Conservation (phyloP, 139 green algal species). For the Zygnema circumcarinatum region DNA sequence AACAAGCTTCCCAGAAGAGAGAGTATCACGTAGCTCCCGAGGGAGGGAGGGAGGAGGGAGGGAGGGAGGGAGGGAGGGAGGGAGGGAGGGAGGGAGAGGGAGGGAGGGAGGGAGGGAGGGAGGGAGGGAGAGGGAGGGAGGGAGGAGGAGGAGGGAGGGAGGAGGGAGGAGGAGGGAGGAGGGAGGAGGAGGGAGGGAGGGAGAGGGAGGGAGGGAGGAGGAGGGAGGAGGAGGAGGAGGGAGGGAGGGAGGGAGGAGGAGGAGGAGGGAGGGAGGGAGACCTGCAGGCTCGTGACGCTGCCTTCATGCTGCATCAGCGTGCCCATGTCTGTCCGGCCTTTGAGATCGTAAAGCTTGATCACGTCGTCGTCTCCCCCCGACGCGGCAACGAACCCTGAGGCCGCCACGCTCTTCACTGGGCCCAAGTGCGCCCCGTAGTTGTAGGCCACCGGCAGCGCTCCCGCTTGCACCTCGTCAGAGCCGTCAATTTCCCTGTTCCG, state of each 20-base stretch:
- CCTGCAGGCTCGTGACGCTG: conserved; percentile 37
- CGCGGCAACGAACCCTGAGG: conserved; percentile 3
- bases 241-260: not conserved
- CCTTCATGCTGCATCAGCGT: conserved; percentile 48
- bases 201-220: not conserved
- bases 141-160: not conserved
- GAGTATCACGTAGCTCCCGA: not conserved
- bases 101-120: not conserved
- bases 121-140: not conserved
- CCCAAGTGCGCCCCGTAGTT: conserved; percentile 37
- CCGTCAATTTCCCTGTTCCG: too few species aligned
- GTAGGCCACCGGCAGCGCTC: too few species aligned
- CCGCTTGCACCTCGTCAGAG: too few species aligned
- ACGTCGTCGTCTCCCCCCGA: conserved; percentile 42
- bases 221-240: not conserved
- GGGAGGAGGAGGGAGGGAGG: not conserved
- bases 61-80: not conserved
- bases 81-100: not conserved
- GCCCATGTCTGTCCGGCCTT: conserved; percentile 50
- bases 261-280: conserved; percentile 16
- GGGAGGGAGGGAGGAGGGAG: conserved; percentile 1
- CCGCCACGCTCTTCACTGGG: conserved; percentile 40
- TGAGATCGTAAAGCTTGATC: conserved; percentile 54
- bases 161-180: not conserved
- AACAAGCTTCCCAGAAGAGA: too few species aligned